These are phyloP conservation scores for Coemansia furcata DNA, from an alignment of 192 early-diverging fungal species.

Conservation along the genomic window DNA sequence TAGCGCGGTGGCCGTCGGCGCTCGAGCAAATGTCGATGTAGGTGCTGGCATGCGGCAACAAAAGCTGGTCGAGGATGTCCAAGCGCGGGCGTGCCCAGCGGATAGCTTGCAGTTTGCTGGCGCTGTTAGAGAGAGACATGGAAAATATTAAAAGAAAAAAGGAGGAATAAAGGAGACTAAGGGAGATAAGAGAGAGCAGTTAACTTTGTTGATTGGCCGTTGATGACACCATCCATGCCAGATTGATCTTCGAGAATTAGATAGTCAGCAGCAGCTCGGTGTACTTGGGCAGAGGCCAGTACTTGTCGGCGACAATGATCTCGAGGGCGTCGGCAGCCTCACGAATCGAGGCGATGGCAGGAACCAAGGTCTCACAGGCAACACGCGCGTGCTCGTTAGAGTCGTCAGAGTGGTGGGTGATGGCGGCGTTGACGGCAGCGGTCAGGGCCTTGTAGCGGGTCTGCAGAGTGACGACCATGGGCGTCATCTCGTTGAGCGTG, in stretches of 20 bases:
- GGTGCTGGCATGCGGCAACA: slow-evolving; percentile 79
- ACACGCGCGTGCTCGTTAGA: slow-evolving; percentile 65
- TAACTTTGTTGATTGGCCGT: neutral
- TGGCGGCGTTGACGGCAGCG: slow-evolving; percentile 57
- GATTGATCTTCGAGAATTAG: slow-evolving; percentile 19
- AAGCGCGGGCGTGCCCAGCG: slow-evolving; percentile 54
- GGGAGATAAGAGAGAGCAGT: neutral
- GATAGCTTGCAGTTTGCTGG: slow-evolving; percentile 40
- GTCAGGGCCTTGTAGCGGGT: slow-evolving; percentile 56
- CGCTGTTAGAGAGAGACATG: neutral
- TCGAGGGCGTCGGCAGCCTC: slow-evolving; percentile 74
- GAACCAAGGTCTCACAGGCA: slow-evolving; percentile 61
- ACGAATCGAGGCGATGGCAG: slow-evolving; percentile 72
- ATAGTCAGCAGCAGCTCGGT: slow-evolving; percentile 82
- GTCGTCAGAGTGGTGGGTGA: slow-evolving; percentile 49
- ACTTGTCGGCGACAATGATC: slow-evolving; percentile 81
- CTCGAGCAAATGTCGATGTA: slow-evolving; percentile 67
- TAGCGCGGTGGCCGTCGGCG: slow-evolving; percentile 78
- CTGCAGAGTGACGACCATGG: slow-evolving; percentile 60
- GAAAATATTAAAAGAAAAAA: neutral
- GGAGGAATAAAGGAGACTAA: neutral
- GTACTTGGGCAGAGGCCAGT: slow-evolving; percentile 97
- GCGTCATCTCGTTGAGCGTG: slow-evolving; percentile 67
- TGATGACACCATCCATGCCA: neutral
- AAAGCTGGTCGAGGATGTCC: slow-evolving; percentile 86